These are phyloP conservation scores for Saturnispora kantuleensis DNA, from an alignment of 805 yeast genomes.

Conservation along the genomic window DNA sequence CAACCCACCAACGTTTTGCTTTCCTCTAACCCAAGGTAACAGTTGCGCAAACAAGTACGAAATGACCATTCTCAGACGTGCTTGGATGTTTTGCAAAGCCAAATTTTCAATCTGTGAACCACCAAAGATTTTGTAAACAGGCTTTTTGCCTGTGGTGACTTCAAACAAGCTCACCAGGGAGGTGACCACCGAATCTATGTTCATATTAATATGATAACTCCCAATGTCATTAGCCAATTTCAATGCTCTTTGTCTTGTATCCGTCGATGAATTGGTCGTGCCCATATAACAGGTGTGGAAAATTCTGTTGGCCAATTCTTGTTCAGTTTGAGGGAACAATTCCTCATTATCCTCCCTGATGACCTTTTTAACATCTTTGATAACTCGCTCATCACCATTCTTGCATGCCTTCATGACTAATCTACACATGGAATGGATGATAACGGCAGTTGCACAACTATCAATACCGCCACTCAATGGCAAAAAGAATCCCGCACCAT, in stretches of 20 bases:
- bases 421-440: conserved; percentile 90
- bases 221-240: conserved; percentile 69
- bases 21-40: conserved; percentile 86
- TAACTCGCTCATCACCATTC: conserved; percentile 66
- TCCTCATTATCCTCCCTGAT: conserved; percentile 38
- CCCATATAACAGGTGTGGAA: conserved; percentile 96
- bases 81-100: conserved; percentile 95
- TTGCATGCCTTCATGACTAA: conserved; percentile 62
- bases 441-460: conserved; percentile 93
- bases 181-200: conserved; percentile 77
- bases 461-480: conserved; percentile 98
- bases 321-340: conserved; percentile 56
- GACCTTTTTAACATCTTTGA: conserved; percentile 61
- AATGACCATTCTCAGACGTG: conserved; percentile 88
- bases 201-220: conserved; percentile 81
- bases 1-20: conserved; percentile 61
- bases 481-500: conserved; percentile 82
- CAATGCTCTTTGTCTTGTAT: conserved; percentile 76
- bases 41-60: conserved; percentile 90
- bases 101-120: conserved; percentile 86
- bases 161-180: conserved; percentile 72
- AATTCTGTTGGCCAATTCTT: conserved; percentile 62
- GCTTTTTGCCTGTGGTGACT: conserved; percentile 82
- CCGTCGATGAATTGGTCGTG: conserved; percentile 80
- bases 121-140: conserved; percentile 85